phyloP scores from a whole-genome alignment of 768 basidiomycete genomes.

The Tephrocybe sp. region DNA sequence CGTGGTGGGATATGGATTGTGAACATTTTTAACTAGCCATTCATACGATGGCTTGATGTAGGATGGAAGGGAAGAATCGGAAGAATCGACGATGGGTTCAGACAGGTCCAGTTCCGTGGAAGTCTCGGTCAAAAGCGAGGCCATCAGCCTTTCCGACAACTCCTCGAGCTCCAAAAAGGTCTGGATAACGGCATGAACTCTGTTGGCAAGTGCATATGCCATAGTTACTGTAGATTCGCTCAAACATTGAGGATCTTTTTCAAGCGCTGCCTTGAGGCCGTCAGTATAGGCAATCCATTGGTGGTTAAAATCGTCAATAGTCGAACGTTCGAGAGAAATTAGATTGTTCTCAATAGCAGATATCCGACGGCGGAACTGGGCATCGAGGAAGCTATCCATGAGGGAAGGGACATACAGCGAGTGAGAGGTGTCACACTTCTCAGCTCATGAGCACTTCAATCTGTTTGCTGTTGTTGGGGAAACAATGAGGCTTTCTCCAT shows the following conservation, averaged over 20 bases:
- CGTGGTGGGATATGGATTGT: conserved; percentile 51
- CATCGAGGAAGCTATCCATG: conserved; percentile 3
- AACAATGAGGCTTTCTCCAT: no score
- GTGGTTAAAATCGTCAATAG: conserved; percentile 11
- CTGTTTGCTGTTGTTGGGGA: not conserved
- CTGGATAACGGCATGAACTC: not conserved
- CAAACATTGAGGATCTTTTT: conserved; percentile 4
- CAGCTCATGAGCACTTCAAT: no score
- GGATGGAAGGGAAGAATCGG: not conserved
- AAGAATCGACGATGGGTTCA: no score
- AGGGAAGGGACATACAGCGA: no score
- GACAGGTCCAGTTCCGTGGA: no score
- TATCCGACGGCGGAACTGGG: conserved; percentile 7
- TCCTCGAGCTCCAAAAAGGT: conserved; percentile 12
- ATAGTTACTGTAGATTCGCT: conserved; percentile 7
- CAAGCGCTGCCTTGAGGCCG: conserved; percentile 11
- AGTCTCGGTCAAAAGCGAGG: conserved; percentile 8
- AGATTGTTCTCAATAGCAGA: conserved; percentile 12
- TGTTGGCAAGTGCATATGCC: conserved; percentile 15
- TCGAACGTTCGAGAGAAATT: conserved; percentile 3
- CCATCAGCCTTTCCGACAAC: conserved; percentile 6
- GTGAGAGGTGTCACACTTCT: no score
- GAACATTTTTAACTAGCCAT: conserved; percentile 47
- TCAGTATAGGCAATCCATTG: conserved; percentile 12
- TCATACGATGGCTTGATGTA: conserved; percentile 30